Evolutionary conservation across 495 filamentous ascomycete species (phyloP).

Genomic region (Aspergillus biplanus): DNA sequence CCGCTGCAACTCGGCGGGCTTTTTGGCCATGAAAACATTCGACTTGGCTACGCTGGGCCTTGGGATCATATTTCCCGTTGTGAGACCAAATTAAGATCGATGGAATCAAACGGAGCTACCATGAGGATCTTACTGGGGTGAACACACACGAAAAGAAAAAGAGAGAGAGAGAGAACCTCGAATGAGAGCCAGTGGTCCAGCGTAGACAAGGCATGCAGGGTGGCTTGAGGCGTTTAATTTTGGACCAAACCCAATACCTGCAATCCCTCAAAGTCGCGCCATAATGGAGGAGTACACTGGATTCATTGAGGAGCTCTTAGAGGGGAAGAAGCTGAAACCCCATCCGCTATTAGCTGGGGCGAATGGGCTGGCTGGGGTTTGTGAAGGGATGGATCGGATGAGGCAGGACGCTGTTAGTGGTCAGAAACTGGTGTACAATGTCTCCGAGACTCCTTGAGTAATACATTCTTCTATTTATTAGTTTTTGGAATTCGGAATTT

Average conservation of each 20-base stretch:
- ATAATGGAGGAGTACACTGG: background rate
- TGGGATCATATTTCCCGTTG: no score
- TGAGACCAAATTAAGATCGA: no score
- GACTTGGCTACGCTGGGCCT: no score
- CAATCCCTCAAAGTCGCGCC: background rate
- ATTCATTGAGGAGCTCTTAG: background rate
- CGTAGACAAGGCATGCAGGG: no score
- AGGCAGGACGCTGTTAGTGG: background rate
- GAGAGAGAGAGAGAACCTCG: no score
- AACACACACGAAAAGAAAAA: no score
- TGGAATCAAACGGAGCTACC: no score
- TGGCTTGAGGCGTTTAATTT: background rate
- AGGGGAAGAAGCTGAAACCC: background rate
- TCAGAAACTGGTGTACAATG: conserved; percentile 3
- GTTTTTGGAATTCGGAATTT: no score
- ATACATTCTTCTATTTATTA: background rate
- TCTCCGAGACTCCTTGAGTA: background rate
- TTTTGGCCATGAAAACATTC: no score
- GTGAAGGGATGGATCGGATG: background rate
- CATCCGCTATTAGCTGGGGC: background rate
- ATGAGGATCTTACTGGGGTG: no score
- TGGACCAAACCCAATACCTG: background rate
- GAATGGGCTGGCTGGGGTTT: background rate
- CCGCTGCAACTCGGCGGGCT: no score
- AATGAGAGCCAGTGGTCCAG: no score